Conservation (phyloP, 139 green algal species). For the Chlorella sp. region DNA sequence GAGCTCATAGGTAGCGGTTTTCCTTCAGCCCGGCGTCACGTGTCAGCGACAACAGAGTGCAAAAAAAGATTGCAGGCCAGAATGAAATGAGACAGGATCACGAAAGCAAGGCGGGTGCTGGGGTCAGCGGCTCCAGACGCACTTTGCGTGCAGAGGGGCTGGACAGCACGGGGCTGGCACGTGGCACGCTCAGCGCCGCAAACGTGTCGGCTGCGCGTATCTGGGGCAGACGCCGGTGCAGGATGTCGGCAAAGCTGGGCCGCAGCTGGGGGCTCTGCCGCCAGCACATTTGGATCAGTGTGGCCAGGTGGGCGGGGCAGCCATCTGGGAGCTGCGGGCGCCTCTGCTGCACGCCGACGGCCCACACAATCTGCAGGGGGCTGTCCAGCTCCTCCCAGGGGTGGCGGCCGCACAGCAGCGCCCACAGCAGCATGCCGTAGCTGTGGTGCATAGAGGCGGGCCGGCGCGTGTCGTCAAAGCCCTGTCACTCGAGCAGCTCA, state of each 20-base stretch:
- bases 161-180: too few species aligned
- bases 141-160: too few species aligned
- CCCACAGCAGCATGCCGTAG: conserved; percentile 24
- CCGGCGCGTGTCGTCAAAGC: not conserved
- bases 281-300: conserved; percentile 43
- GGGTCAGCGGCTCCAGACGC: too few species aligned
- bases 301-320: conserved; percentile 17
- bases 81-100: too few species aligned
- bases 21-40: too few species aligned
- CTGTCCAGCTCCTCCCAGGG: conserved; percentile 37
- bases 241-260: conserved; percentile 27
- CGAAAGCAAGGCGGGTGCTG: too few species aligned
- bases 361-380: conserved; percentile 42
- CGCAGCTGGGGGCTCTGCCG: conserved; percentile 17
- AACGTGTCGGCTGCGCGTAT: not conserved
- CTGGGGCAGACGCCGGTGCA: conserved; percentile 5
- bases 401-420: conserved; percentile 27
- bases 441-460: not conserved
- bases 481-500: too few species aligned
- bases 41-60: too few species aligned
- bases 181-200: too few species aligned
- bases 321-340: conserved; percentile 24
- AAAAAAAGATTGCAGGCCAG: too few species aligned
- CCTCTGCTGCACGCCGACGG: conserved; percentile 27
- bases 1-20: too few species aligned